Base-by-base conservation (phyloP, 2,329 filamentous ascomycete genomes). In the Cucurbitaria berberidis region DNA sequence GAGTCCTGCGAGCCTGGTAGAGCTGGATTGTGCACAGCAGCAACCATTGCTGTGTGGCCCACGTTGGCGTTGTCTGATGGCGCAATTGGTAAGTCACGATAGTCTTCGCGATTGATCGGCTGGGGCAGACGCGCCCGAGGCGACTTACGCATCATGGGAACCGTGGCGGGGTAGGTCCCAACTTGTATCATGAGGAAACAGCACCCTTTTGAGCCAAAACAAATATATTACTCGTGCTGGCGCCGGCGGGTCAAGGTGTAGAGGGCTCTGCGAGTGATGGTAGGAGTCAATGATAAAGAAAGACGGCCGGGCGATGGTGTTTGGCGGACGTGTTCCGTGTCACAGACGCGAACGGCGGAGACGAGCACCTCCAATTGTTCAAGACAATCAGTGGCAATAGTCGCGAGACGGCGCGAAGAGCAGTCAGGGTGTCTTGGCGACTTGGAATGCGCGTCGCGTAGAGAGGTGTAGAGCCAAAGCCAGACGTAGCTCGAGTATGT, bases 1-100 rank as follows among this genome's bases (percentile, higher is more conserved):
- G 71, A 74, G 36, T 74, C 72, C 52, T 76, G 73, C 27, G 73
- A 72, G 44, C 60, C 57, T 18, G 60, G 67, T 5, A 63, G 43
- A 18, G 64, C 60, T 39, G 50, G 39, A 43, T 59, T 48, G 48
- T 48, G 48, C 11, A 47, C 49, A 7, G 60, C 34, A 26, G 55
- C 34, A 46, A 54, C 53, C 30, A 51, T 35, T 16, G 63, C 44
- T 30, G 66, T 34, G 13, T 55, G 49, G 16, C 45, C 45, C 50
- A 49, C 41, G 27, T 59, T 51, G 51, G 51, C 38, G 60, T 55
- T 52, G 43, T 62, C 64, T 68, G 49, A 36, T 42, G 51, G 45
- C 42, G 51, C 56, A 60, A 55, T 60, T 52, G 55, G 59, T 64
- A 56, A 65, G 63, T 64, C 53, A 55, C 52, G 40, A 26, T 48